Percentiles rank a stretch among this genome's conserved stretches.
phyloP scores from a whole-genome alignment of 1,139 yeast genomes.

The Nakaseomyces nivariensis region DNA sequence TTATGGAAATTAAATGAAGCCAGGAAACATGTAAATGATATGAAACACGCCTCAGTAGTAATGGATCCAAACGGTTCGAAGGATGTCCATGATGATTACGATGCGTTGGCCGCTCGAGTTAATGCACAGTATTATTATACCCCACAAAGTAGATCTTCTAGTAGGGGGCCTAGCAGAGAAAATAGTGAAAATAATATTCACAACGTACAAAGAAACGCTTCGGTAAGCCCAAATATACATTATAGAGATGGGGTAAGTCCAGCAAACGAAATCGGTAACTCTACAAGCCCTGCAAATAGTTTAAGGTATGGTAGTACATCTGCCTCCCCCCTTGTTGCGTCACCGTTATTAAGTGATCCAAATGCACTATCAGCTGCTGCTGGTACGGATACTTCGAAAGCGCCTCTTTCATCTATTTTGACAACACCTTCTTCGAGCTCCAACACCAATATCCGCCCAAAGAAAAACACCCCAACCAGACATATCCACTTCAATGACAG shows the following conservation, averaged over 20 bases:
- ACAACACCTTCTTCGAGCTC: constrained; percentile 13
- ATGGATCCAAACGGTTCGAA: constrained; percentile 19
- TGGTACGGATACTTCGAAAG: background rate
- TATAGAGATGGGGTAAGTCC: background rate
- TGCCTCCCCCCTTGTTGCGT: background rate
- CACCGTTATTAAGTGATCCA: background rate
- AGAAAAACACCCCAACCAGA: constrained; percentile 31
- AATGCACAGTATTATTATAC: constrained; percentile 41
- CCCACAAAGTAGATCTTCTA: constrained; percentile 3
- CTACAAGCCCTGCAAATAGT: background rate
- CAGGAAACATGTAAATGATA: constrained; percentile 26
- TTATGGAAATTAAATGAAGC: constrained; percentile 30
- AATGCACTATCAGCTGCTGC: background rate
- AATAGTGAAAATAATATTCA: background rate
- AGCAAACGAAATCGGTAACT: background rate
- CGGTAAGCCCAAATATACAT: background rate
- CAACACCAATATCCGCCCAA: constrained; percentile 9
- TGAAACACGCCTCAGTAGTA: constrained; percentile 17
- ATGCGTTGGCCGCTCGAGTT: constrained; percentile 48
- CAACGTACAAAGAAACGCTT: background rate
- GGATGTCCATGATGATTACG: constrained; percentile 37
- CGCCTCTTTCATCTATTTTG: constrained; percentile 2
- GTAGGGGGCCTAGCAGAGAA: background rate
- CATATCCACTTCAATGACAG: constrained; percentile 87
- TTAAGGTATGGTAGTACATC: background rate